Base-by-base conservation (phyloP, 2,329 filamentous ascomycete species). In the Epichloe aotearoae region DNA sequence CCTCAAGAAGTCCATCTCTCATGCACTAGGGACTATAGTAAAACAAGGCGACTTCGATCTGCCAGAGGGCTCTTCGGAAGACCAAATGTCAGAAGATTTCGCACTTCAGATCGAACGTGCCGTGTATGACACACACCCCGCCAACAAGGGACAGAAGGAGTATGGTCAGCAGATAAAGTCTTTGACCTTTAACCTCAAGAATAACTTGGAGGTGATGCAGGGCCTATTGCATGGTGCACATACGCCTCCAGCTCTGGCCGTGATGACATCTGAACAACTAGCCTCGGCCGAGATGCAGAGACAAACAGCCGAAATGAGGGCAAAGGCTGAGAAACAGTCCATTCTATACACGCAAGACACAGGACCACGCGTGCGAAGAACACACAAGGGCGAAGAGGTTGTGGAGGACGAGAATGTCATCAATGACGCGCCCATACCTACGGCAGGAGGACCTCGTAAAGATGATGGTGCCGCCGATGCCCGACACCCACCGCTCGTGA, bases 351-450 rank as follows among this genome's bases (percentile, higher is more conserved):
- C 88, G 14, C 80, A 86, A 19, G 81, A 86, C 17, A 65, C 66
- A 1, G 76, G 80, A 46, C 88, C 90, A 4, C 82, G 89, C 3
- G 83, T 96, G 51, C 80, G 89, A 59, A 82, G 87, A 58, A 96
- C 91, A 2, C 91, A 97, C 71, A 97, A 97, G 66, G 93, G 93
- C 12, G 90, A 96, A 52, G 93, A 97, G 63, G 67, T 95, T 15
- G 77, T 97, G 15, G 89, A 91, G 54, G 82, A 85, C 44, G 88
- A 94, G 36, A 74, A 69, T n/a, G 64, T 68, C 38, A 53, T 66
- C n/a, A 62, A 59, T 37, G 66, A 69, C 23, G 60, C 62, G n/a
- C 64, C 64, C 8, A 59, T 62, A 17, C 66, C 67, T 23, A 54
- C 47, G 47, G 51, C 51, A 10, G 57, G 53, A 14, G 57, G 56